Conservation (phyloP, 805 yeast species). For the Lachancea sp. region DNA sequence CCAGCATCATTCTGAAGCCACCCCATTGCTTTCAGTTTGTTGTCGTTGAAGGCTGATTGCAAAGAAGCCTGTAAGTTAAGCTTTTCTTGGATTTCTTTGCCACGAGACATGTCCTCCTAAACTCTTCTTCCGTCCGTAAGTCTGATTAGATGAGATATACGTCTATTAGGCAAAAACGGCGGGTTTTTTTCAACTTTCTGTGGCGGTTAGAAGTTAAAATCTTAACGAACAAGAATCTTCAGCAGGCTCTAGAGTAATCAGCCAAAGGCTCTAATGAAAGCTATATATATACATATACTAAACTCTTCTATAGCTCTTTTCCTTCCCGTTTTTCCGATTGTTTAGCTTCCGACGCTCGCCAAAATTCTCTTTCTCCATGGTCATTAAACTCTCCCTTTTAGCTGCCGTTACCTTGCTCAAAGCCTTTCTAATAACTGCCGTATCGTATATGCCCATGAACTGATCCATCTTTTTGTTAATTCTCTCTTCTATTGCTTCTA, state of each 20-base stretch:
- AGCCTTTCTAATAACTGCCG: constrained; percentile 65
- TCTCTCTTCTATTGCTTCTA: constrained; percentile 81
- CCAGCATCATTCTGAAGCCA: constrained; percentile 20
- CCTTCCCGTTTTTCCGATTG: constrained; percentile 28
- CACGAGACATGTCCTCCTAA: constrained; percentile 24
- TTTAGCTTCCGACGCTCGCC: constrained; percentile 63
- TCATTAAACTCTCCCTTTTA: constrained; percentile 84
- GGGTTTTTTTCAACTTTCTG: too few relatives aligned
- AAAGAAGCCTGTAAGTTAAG: constrained; percentile 30
- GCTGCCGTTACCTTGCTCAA: constrained; percentile 70
- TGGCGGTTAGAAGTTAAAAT: too few relatives aligned
- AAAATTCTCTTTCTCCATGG: constrained; percentile 85
- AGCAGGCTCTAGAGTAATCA: too few relatives aligned
- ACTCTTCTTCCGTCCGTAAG: neutral
- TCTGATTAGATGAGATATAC: neutral
- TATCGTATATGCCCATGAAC: constrained; percentile 65
- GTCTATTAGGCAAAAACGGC: too few relatives aligned
- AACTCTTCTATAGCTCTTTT: constrained; percentile 18
- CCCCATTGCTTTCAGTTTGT: constrained; percentile 20
- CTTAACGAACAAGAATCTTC: too few relatives aligned
- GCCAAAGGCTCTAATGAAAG: neutral
- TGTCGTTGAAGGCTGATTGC: constrained; percentile 22
- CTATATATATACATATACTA: neutral
- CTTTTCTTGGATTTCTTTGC: constrained; percentile 32
- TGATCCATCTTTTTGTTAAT: constrained; percentile 75